phyloP scores from a whole-genome alignment of 305 asterid genomes.

The Fraxinus velutina region DNA sequence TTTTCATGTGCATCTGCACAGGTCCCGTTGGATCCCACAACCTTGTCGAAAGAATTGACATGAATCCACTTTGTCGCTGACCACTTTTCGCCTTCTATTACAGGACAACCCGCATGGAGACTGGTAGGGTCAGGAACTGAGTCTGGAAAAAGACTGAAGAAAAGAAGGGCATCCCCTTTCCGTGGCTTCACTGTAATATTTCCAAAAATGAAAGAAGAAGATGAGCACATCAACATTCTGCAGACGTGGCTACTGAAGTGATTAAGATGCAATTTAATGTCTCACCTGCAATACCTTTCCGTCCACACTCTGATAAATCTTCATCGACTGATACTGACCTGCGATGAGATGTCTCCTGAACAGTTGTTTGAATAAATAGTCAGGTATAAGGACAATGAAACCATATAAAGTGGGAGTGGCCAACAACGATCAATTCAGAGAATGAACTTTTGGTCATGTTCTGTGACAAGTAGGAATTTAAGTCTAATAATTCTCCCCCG shows the following conservation, averaged over 20 bases:
- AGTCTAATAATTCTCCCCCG: not conserved
- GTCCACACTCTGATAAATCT: conserved; percentile 79
- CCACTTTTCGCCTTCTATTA: conserved; percentile 95
- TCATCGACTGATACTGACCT: conserved; percentile 56
- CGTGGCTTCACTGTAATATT: conserved; percentile 69
- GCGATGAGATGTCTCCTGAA: conserved; percentile 67
- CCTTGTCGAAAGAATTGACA: conserved; percentile 73
- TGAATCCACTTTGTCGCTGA: conserved; percentile 99
- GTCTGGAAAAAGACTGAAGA: conserved; percentile 68
- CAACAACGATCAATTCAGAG: not conserved
- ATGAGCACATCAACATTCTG: conserved; percentile 10
- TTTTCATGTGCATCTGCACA: conserved; percentile 58
- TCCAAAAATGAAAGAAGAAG: not conserved
- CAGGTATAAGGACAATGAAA: not conserved
- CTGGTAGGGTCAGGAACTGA: conserved; percentile 73
- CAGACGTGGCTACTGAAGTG: not conserved
- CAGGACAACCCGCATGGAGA: conserved; percentile 96
- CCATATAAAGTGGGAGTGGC: not conserved
- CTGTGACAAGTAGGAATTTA: not conserved
- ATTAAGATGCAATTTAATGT: conserved; percentile 14
- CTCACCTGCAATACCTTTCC: conserved; percentile 85
- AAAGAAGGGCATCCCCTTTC: conserved; percentile 92
- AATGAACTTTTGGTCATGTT: conserved; percentile 1
- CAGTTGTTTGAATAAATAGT: conserved; percentile 11
- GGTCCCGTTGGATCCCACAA: conserved; percentile 44